Evolutionary conservation across 2,329 filamentous ascomycete genomes (phyloP).

Genomic region (Clonostachys rhizophaga): DNA sequence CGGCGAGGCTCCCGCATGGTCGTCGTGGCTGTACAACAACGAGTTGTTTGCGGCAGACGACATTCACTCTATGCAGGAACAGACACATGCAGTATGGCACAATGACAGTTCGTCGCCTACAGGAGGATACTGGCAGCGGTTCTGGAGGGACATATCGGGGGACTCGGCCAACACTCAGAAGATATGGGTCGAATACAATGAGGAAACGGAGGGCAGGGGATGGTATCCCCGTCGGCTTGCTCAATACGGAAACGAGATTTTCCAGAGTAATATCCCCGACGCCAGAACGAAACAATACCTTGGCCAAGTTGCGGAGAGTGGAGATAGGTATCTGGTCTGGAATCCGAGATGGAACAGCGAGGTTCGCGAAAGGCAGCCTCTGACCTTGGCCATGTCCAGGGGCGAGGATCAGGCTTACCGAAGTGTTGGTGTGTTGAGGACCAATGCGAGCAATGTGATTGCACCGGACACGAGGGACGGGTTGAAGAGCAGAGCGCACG

Average conservation of each 20-base stretch:
- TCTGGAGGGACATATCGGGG: slow-evolving; percentile 14
- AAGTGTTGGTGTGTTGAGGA: slow-evolving; percentile 11
- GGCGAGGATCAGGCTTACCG: slow-evolving; percentile 1
- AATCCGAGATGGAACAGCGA: not conserved
- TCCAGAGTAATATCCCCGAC: slow-evolving; percentile 12
- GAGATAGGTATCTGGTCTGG: not conserved
- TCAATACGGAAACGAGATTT: slow-evolving; percentile 10
- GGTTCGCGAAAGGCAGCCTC: not conserved
- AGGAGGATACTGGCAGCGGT: slow-evolving; percentile 14
- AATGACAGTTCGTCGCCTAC: slow-evolving; percentile 8
- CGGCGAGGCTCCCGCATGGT: not conserved
- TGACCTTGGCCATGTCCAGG: not conserved
- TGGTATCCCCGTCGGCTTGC: slow-evolving; percentile 12
- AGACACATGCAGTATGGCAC: slow-evolving; percentile 13
- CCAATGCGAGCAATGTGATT: slow-evolving; percentile 10
- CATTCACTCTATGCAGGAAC: slow-evolving; percentile 1
- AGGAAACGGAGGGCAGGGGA: slow-evolving; percentile 5
- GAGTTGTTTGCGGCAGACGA: not conserved
- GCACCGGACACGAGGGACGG: slow-evolving; percentile 13
- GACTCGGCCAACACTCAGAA: slow-evolving; percentile 9
- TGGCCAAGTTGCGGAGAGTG: slow-evolving; percentile 3
- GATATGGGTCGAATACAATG: slow-evolving; percentile 14
- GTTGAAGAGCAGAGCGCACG: slow-evolving; percentile 9
- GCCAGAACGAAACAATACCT: slow-evolving; percentile 13
- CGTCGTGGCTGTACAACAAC: not conserved